These are phyloP conservation scores for Kitagawia praeruptora DNA, from an alignment of 129 eudicot genomes.

Conservation along the genomic window DNA sequence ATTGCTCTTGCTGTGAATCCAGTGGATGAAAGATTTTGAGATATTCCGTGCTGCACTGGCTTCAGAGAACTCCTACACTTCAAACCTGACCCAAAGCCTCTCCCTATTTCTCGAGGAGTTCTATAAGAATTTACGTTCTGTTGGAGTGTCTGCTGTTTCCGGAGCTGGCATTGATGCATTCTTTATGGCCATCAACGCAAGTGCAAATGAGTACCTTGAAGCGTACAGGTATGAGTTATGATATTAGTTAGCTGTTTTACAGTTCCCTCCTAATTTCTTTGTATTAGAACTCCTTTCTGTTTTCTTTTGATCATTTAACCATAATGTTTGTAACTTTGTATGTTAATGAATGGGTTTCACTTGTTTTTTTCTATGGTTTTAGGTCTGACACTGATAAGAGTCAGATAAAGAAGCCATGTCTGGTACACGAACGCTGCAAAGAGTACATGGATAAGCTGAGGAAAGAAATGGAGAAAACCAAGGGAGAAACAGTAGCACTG, in stretches of 20 bases:
- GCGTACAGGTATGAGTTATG: conserved; percentile 56
- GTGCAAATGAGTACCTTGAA: conserved; percentile 91
- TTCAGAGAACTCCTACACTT: conserved; percentile 69
- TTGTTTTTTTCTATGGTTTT: background rate
- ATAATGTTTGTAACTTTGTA: background rate
- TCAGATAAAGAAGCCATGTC: conserved; percentile 59
- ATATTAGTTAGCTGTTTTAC: background rate
- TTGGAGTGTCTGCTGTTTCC: conserved; percentile 93
- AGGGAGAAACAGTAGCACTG: conserved; percentile 74
- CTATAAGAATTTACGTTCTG: conserved; percentile 65
- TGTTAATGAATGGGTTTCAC: background rate
- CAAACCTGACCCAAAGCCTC: conserved; percentile 81
- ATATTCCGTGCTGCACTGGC: conserved; percentile 83
- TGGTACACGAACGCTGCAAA: conserved; percentile 73
- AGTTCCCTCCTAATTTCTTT: background rate
- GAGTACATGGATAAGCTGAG: conserved; percentile 91
- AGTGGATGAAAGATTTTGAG: conserved; percentile 98
- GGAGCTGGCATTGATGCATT: conserved; percentile 90
- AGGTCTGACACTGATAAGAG: conserved; percentile 88
- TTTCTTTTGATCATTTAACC: conserved; percentile 5
- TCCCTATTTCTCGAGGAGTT: conserved; percentile 85
- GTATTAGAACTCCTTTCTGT: background rate
- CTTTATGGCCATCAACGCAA: conserved; percentile 73
- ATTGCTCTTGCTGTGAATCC: conserved; percentile 5
- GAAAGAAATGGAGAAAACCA: conserved; percentile 81